Percentiles rank a stretch among this genome's conserved stretches.
These are phyloP conservation scores for Debaryomyces maramus DNA, from an alignment of 805 yeast genomes.

Conservation along the genomic window DNA sequence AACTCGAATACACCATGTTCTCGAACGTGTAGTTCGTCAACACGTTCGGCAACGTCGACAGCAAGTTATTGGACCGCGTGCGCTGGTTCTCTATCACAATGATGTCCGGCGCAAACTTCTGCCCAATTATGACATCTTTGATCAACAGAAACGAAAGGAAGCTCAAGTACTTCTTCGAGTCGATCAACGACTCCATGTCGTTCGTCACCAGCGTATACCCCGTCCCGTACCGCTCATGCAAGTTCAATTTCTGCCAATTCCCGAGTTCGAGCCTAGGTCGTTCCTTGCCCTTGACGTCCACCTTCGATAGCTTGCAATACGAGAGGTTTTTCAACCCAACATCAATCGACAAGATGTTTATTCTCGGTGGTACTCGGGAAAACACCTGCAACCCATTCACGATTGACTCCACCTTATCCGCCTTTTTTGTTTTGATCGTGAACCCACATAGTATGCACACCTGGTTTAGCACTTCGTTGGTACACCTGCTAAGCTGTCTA, in stretches of 20 bases:
- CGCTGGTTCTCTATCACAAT: slow-evolving; percentile 41
- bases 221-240: slow-evolving; percentile 8
- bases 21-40: slow-evolving; percentile 39
- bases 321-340: slow-evolving; percentile 45
- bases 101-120: slow-evolving; percentile 19
- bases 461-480: slow-evolving; percentile 12
- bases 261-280: background rate
- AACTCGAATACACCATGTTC: slow-evolving; percentile 33
- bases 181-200: slow-evolving; percentile 15
- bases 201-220: slow-evolving; percentile 1
- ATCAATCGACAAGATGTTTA: slow-evolving; percentile 32
- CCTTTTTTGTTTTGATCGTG: slow-evolving; percentile 17
- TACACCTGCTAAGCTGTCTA: slow-evolving; percentile 6
- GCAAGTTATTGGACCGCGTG: slow-evolving; percentile 33
- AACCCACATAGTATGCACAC: slow-evolving; percentile 21
- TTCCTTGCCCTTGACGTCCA: background rate
- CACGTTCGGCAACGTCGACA: slow-evolving; percentile 40
- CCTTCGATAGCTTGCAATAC: slow-evolving; percentile 24
- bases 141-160: slow-evolving; percentile 17
- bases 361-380: slow-evolving; percentile 2
- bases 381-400: slow-evolving; percentile 9
- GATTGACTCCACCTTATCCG: slow-evolving; percentile 11
- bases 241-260: slow-evolving; percentile 16
- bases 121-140: slow-evolving; percentile 17
- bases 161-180: slow-evolving; percentile 28